Conservation (phyloP, 257 asterid genomes). For the Fraxinus excelsior region DNA sequence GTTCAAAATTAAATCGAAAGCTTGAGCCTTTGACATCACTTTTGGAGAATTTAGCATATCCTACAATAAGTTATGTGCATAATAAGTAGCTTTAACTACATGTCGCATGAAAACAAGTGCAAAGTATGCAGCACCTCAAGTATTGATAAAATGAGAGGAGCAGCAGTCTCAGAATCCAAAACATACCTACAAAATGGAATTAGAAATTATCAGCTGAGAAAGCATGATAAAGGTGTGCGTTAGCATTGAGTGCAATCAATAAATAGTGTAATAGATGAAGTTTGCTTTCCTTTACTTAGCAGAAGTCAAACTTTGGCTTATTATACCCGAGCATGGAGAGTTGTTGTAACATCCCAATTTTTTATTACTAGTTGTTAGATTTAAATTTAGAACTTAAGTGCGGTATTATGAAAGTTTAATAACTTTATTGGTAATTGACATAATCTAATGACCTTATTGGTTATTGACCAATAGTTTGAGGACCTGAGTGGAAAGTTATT, state of each 20-base stretch:
- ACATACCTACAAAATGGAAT: conserved; percentile 76
- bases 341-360: too few relatives aligned
- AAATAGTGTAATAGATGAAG: background rate
- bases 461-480: too few relatives aligned
- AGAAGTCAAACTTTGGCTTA: background rate
- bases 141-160: conserved; percentile 89
- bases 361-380: too few relatives aligned
- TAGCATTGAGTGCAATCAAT: background rate
- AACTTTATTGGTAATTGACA: too few relatives aligned
- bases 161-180: conserved; percentile 90
- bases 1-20: conserved; percentile 91
- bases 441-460: too few relatives aligned
- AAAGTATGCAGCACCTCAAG: conserved; percentile 69
- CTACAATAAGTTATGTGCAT: conserved; percentile 45
- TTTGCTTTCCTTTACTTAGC: background rate
- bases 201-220: conserved; percentile 20
- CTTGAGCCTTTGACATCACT: conserved; percentile 83
- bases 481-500: too few relatives aligned
- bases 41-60: conserved; percentile 88
- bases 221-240: background rate
- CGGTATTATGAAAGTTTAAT: too few relatives aligned
- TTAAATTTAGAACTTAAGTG: too few relatives aligned
- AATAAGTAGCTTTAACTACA: conserved; percentile 32
- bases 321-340: background rate
- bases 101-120: conserved; percentile 22